These are phyloP conservation scores for Wickerhamomyces sydowiorum DNA, from an alignment of 805 yeast species.

Conservation along the genomic window DNA sequence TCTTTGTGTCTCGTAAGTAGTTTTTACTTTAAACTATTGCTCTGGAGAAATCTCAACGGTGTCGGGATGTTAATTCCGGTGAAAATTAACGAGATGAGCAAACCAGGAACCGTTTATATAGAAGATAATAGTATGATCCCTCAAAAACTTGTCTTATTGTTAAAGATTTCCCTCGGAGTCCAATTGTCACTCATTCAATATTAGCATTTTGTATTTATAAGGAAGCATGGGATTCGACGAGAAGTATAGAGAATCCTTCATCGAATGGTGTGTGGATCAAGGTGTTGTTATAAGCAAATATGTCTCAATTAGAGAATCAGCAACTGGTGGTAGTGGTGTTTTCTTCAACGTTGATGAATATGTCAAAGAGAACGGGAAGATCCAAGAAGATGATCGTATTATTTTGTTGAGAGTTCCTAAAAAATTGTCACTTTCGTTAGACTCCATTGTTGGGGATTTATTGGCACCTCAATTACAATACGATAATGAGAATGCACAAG, in stretches of 20 bases:
- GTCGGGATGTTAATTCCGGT: not conserved
- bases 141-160: too few species aligned
- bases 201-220: not conserved
- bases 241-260: conserved; percentile 7
- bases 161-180: too few species aligned
- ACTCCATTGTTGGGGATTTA: conserved; percentile 18
- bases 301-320: conserved; percentile 17
- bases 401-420: conserved; percentile 36
- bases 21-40: not conserved
- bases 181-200: too few species aligned
- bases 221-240: not conserved
- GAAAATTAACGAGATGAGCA: not conserved
- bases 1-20: not conserved
- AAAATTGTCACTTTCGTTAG: conserved; percentile 26
- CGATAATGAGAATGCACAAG: conserved; percentile 6
- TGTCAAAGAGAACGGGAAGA: conserved; percentile 1
- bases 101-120: not conserved
- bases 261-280: conserved; percentile 9
- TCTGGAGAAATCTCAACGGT: not conserved
- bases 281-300: conserved; percentile 7
- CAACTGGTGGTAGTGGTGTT: conserved; percentile 32
- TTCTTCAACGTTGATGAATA: conserved; percentile 16
- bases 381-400: conserved; percentile 10
- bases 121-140: too few species aligned
- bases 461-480: conserved; percentile 12